These are phyloP conservation scores for Penicillium janthinellum DNA, from an alignment of 2,329 filamentous ascomycete genomes.

Conservation along the genomic window DNA sequence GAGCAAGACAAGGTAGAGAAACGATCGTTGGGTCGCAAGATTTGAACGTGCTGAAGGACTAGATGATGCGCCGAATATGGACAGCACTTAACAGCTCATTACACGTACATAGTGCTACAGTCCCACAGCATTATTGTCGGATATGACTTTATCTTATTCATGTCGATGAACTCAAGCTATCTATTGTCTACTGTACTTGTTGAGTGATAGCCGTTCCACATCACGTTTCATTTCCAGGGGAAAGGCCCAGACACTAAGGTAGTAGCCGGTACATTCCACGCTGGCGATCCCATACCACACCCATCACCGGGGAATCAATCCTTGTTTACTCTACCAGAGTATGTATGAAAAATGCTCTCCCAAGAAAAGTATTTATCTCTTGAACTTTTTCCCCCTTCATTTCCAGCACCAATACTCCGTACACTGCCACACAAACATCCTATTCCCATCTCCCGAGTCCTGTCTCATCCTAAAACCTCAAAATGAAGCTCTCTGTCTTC, in stretches of 20 bases:
- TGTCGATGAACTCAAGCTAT: too few species aligned
- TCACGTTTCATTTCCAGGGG: background rate
- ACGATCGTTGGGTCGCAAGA: background rate
- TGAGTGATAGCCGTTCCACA: background rate
- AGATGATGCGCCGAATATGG: background rate
- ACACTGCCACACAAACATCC: too few species aligned
- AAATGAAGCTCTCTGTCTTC: conserved; percentile 25
- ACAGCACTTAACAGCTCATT: too few species aligned
- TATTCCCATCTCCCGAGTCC: too few species aligned
- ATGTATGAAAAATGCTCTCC: background rate
- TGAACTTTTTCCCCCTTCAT: background rate
- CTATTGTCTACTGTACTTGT: background rate
- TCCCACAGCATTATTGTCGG: background rate
- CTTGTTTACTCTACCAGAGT: conserved; percentile 6
- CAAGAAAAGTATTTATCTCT: background rate
- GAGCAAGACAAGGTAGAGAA: background rate
- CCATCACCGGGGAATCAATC: conserved; percentile 1
- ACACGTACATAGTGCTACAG: too few species aligned
- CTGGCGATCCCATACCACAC: conserved; percentile 5
- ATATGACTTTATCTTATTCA: too few species aligned
- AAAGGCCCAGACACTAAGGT: background rate
- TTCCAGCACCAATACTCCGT: too few species aligned
- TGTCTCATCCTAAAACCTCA: background rate
- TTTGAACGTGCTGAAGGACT: conserved; percentile 3
- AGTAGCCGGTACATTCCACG: background rate